A percentile compares a stretch with the other conserved stretches of the same genome.
Evolutionary conservation across 2,329 filamentous ascomycete genomes (phyloP).

Genomic region (Curvularia verruculosa): DNA sequence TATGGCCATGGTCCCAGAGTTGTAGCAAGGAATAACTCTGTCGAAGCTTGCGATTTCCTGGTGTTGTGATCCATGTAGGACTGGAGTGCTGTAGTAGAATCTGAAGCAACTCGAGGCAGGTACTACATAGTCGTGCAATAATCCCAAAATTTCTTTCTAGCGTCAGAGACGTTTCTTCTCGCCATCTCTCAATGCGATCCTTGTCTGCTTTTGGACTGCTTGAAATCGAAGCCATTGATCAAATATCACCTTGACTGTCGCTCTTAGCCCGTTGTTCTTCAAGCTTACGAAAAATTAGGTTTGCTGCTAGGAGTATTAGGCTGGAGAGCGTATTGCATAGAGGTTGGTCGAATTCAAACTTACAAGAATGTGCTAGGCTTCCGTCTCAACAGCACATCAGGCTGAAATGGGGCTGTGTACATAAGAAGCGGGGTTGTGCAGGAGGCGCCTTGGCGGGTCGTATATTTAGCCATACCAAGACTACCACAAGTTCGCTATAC

Average conservation of each 20-base stretch:
- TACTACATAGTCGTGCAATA: neutral
- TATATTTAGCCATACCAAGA: neutral
- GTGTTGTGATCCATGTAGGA: neutral
- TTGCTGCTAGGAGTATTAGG: neutral
- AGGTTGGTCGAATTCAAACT: neutral
- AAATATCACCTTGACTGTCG: neutral
- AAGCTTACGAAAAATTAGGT: neutral
- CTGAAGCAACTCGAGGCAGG: neutral
- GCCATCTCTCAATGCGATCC: neutral
- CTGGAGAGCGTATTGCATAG: neutral
- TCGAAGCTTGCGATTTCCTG: conserved; percentile 11
- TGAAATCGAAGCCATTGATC: neutral
- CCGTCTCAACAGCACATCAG: neutral
- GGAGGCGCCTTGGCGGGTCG: neutral
- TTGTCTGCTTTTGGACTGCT: neutral
- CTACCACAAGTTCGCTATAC: neutral
- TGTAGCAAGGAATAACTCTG: conserved; percentile 18
- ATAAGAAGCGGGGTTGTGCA: neutral
- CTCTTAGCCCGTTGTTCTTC: neutral
- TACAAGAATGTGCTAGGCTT: neutral
- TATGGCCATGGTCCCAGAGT: conserved; percentile 28
- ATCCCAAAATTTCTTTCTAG: neutral
- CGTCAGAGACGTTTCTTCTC: neutral
- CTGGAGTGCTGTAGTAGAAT: conserved; percentile 1
- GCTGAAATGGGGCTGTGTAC: conserved; percentile 2